A percentile compares a stretch with the other conserved stretches of the same genome.
Conservation (phyloP, 805 yeast genomes). For the Metschnikowia cerradonensis region DNA sequence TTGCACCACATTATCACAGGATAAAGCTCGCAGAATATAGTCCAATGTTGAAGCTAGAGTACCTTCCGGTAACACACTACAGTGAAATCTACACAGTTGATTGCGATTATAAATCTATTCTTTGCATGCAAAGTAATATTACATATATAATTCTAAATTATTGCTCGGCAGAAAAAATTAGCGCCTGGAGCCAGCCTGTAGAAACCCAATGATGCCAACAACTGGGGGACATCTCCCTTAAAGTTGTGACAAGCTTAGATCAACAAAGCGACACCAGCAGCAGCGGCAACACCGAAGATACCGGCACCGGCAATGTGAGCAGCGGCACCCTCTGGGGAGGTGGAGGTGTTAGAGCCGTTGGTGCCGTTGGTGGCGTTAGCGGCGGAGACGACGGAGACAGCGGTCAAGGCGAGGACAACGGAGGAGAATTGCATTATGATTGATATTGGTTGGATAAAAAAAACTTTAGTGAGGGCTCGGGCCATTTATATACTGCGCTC, state of each 20-base stretch:
- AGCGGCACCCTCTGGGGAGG: conserved; percentile 29
- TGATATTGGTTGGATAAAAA: background rate
- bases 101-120: background rate
- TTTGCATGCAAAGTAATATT: background rate
- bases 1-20: background rate
- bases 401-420: conserved; percentile 36
- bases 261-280: conserved; percentile 38
- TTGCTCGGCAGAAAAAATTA: conserved; percentile 3
- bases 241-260: conserved; percentile 21
- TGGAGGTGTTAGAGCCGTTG: conserved; percentile 14
- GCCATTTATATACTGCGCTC: conserved; percentile 9
- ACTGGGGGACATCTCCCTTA: conserved; percentile 2
- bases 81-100: background rate
- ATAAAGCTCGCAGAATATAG: background rate
- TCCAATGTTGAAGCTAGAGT: no score
- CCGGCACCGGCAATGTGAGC: conserved; percentile 33
- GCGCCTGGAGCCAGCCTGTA: conserved; percentile 3
- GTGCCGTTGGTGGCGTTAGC: conserved; percentile 24
- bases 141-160: background rate
- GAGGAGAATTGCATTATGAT: conserved; percentile 38
- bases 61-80: background rate
- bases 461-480: background rate
- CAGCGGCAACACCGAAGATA: conserved; percentile 26
- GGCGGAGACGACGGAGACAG: conserved; percentile 35
- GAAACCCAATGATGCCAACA: conserved; percentile 1